Conservation (phyloP, 805 yeast species). For the Brettanomyces custersianus region DNA sequence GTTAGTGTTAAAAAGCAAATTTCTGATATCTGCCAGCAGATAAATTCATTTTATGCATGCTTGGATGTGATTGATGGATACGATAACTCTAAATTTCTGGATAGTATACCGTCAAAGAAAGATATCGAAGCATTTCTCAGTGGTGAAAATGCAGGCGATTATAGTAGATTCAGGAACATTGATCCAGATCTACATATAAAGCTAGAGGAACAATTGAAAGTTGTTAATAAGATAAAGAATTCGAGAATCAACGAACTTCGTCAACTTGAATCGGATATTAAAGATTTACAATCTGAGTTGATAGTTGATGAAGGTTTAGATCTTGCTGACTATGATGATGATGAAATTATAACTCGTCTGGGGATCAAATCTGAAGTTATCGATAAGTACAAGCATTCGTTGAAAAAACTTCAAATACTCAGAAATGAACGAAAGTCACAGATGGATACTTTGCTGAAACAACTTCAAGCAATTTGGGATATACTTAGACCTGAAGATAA, state of each 20-base stretch:
- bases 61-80: constrained; percentile 16
- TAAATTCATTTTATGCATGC: constrained; percentile 16
- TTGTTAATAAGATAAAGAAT: constrained; percentile 13
- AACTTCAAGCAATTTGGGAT: constrained; percentile 35
- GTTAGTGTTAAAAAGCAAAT: constrained; percentile 20
- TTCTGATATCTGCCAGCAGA: constrained; percentile 12
- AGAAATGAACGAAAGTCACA: constrained; percentile 29
- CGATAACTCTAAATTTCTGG: constrained; percentile 8
- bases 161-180: constrained; percentile 19
- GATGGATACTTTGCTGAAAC: constrained; percentile 24
- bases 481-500: constrained; percentile 29
- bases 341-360: constrained; percentile 13
- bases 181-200: constrained; percentile 17
- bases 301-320: constrained; percentile 2
- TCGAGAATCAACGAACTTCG: constrained; percentile 4
- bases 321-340: constrained; percentile 7
- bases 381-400: constrained; percentile 8
- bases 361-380: constrained; percentile 16
- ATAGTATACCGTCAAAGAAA: constrained; percentile 18
- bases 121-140: constrained; percentile 12
- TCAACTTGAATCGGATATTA: constrained; percentile 9
- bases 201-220: constrained; percentile 21
- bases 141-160: constrained; percentile 13
- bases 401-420: constrained; percentile 19
- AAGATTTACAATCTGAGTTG: constrained; percentile 1